Evolutionary conservation across 805 yeast genomes (phyloP).

Genomic region (Candida sanyiensis): DNA sequence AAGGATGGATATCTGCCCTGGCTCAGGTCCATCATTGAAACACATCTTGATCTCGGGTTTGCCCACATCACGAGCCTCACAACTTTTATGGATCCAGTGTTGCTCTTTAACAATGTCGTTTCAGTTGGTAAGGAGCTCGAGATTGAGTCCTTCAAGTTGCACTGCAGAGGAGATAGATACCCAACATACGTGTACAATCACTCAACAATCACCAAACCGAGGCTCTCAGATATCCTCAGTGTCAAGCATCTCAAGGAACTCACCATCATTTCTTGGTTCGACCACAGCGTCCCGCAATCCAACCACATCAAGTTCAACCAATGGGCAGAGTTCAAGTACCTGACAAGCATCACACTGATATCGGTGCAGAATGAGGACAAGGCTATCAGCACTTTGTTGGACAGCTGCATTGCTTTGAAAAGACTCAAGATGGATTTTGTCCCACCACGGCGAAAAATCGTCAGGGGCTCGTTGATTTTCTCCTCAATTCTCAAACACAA

Average conservation of each 20-base stretch:
- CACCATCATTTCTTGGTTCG: slow-evolving; percentile 40
- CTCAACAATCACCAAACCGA: slow-evolving; percentile 13
- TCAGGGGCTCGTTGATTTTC: slow-evolving; percentile 30
- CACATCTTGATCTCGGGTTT: slow-evolving; percentile 26
- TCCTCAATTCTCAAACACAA: slow-evolving; percentile 30
- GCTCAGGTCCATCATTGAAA: slow-evolving; percentile 10
- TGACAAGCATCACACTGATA: slow-evolving; percentile 36
- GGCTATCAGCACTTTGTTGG: slow-evolving; percentile 28
- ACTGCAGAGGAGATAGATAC: slow-evolving; percentile 37
- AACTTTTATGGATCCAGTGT: slow-evolving; percentile 35
- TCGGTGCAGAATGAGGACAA: slow-evolving; percentile 31
- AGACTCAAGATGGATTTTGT: slow-evolving; percentile 37
- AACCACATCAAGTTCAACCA: slow-evolving; percentile 31
- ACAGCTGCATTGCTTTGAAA: slow-evolving; percentile 28
- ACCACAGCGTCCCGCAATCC: slow-evolving; percentile 27
- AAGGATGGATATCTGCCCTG: slow-evolving; percentile 28
- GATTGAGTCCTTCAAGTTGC: slow-evolving; percentile 33
- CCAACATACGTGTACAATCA: slow-evolving; percentile 26
- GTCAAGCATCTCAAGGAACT: slow-evolving; percentile 29
- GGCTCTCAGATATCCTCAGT: slow-evolving; percentile 33
- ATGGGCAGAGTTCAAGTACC: slow-evolving; percentile 30
- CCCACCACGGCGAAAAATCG: slow-evolving; percentile 29
- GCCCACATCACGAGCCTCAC: slow-evolving; percentile 23
- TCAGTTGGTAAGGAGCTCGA: slow-evolving; percentile 26
- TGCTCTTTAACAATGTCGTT: slow-evolving; percentile 30